Percentiles rank a stretch among this genome's conserved stretches.
Conservation (phyloP, 192 early-diverging fungal species). For the Backusella sp. region DNA sequence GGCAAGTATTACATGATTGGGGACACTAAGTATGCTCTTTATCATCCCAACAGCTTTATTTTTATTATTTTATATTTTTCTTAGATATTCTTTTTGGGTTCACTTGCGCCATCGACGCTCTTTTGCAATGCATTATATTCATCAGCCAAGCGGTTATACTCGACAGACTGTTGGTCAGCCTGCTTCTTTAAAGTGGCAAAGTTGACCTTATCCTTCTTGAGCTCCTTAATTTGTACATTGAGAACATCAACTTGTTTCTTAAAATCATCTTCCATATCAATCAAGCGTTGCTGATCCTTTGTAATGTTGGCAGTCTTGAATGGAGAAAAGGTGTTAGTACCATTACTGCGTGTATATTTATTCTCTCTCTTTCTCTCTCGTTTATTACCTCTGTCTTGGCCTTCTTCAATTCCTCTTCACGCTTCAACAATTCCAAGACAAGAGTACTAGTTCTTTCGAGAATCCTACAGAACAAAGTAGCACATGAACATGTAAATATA, state of each 20-base stretch:
- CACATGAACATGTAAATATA: neutral
- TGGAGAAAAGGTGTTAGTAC: neutral
- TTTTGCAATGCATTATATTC: slow-evolving; percentile 29
- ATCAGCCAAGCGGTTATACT: slow-evolving; percentile 29
- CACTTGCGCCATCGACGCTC: slow-evolving; percentile 1
- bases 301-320: slow-evolving; percentile 11
- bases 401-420: slow-evolving; percentile 42
- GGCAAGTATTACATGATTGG: no score
- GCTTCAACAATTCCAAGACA: slow-evolving; percentile 46
- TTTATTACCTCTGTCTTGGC: slow-evolving; percentile 21
- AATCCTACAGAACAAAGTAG: slow-evolving; percentile 30
- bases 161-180: slow-evolving; percentile 22
- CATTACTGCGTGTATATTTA: neutral
- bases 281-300: slow-evolving; percentile 28
- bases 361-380: no score
- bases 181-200: slow-evolving; percentile 35
- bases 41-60: no score
- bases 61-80: neutral
- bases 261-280: slow-evolving; percentile 26
- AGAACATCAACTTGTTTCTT: slow-evolving; percentile 21
- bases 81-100: slow-evolving; percentile 37
- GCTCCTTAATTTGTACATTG: slow-evolving; percentile 20
- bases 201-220: slow-evolving; percentile 30
- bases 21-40: no score
- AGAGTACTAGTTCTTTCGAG: slow-evolving; percentile 53